A percentile compares a stretch with the other conserved stretches of the same genome.
Evolutionary conservation across 192 early-diverging fungal species (phyloP).

Genomic region (Podila verticillata): DNA sequence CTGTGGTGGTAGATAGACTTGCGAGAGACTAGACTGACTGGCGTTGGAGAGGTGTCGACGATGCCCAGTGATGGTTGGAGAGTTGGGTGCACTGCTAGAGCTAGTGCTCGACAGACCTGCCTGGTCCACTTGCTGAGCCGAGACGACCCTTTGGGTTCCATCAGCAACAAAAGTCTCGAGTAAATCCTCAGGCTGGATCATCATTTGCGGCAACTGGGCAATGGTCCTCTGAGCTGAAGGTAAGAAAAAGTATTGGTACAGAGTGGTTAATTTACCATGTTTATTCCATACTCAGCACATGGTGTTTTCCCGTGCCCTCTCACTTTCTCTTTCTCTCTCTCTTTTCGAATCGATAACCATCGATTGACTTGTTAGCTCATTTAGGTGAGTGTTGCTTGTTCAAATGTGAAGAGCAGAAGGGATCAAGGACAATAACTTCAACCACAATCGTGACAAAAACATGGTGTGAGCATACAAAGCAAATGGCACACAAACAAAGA

Average conservation of each 20-base stretch:
- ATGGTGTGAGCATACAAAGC: constrained; percentile 1
- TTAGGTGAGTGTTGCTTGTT: background rate
- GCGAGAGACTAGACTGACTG: constrained; percentile 8
- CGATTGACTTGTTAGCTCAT: background rate
- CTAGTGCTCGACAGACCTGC: constrained; percentile 15
- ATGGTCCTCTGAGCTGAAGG: constrained; percentile 42
- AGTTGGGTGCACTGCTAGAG: constrained; percentile 3
- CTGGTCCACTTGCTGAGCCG: constrained; percentile 49
- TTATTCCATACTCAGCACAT: background rate
- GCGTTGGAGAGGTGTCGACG: constrained; percentile 11
- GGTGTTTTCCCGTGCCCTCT: background rate
- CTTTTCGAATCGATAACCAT: background rate
- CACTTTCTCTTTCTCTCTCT: background rate
- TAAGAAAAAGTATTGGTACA: background rate
- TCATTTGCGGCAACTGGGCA: constrained; percentile 49
- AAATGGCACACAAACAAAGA: background rate
- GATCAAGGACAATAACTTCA: background rate
- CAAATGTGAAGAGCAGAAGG: background rate
- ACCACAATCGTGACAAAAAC: background rate
- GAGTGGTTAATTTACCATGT: background rate
- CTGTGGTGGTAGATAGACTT: background rate
- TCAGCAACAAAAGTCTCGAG: constrained; percentile 47
- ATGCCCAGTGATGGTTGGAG: constrained; percentile 11
- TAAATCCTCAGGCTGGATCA: constrained; percentile 44
- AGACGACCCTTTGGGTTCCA: constrained; percentile 41